phyloP scores from a whole-genome alignment of 202 grass and related monocot genomes.

The Bolboschoenoplectus hybrid region DNA sequence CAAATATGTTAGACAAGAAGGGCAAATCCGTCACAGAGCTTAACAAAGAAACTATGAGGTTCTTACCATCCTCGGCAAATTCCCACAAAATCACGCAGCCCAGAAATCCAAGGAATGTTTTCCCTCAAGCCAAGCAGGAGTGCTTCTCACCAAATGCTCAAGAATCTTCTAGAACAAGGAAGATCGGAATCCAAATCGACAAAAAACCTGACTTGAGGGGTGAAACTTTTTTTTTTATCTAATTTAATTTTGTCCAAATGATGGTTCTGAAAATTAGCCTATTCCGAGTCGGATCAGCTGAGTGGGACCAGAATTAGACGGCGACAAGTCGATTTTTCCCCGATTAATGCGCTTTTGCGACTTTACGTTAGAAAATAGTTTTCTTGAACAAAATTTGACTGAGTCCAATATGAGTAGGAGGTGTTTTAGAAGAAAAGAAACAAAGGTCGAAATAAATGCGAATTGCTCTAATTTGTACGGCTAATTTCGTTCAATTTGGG shows the following conservation, averaged over 20 bases:
- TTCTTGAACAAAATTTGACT: too few relatives aligned
- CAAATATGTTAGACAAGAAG: background rate
- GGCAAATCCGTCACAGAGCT: background rate
- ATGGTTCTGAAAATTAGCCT: background rate
- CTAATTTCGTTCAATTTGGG: too few relatives aligned
- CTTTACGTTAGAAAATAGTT: too few relatives aligned
- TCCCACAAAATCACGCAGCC: background rate
- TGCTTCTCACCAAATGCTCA: background rate
- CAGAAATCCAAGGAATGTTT: background rate
- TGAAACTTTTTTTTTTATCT: background rate
- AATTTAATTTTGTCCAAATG: conserved; percentile 8
- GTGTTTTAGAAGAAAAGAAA: too few relatives aligned
- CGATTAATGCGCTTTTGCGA: too few relatives aligned
- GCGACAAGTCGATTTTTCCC: too few relatives aligned
- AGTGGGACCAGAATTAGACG: too few relatives aligned
- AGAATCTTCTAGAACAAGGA: conserved; percentile 33
- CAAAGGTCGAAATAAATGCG: too few relatives aligned
- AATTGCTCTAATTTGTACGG: too few relatives aligned
- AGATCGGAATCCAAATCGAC: conserved; percentile 5
- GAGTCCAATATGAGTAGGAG: too few relatives aligned
- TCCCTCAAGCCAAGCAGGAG: conserved; percentile 1
- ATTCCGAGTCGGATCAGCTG: too few relatives aligned
- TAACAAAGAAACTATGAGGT: conserved; percentile 14
- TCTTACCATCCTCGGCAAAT: background rate
- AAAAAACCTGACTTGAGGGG: background rate